These are phyloP conservation scores for Pyrenula aspistea DNA, from an alignment of 495 filamentous ascomycete species.

Conservation along the genomic window DNA sequence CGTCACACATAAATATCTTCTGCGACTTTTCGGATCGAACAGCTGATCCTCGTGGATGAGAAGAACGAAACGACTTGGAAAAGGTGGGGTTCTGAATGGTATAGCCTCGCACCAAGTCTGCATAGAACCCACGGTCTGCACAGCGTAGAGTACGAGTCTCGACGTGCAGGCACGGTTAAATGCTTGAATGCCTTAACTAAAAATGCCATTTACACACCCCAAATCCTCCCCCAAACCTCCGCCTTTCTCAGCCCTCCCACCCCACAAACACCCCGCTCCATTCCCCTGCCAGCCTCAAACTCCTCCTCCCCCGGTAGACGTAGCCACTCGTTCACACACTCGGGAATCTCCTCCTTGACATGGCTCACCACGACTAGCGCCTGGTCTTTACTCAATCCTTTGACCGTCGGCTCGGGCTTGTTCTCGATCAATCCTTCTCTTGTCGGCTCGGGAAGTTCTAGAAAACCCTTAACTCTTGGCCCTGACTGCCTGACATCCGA, in stretches of 20 bases:
- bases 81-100: no score
- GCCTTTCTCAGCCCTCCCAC: background rate
- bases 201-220: background rate
- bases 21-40: no score
- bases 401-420: background rate
- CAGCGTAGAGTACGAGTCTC: no score
- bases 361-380: conserved; percentile 82
- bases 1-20: no score
- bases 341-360: conserved; percentile 78
- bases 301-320: conserved; percentile 42
- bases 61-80: no score
- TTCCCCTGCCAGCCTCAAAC: background rate
- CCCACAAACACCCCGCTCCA: background rate
- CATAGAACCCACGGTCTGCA: no score
- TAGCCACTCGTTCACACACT: conserved; percentile 66
- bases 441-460: conserved; percentile 15
- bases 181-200: no score
- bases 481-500: background rate
- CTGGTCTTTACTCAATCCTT: conserved; percentile 45
- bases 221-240: background rate
- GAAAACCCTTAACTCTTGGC: conserved; percentile 6
- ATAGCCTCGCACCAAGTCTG: no score
- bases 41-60: no score
- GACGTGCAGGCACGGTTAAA: no score
- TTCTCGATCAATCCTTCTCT: conserved; percentile 22